Evolutionary conservation across 768 basidiomycete species (phyloP), one percentile per base, ranked within the genome.

Genomic region (Crassisporium funariophilum): DNA sequence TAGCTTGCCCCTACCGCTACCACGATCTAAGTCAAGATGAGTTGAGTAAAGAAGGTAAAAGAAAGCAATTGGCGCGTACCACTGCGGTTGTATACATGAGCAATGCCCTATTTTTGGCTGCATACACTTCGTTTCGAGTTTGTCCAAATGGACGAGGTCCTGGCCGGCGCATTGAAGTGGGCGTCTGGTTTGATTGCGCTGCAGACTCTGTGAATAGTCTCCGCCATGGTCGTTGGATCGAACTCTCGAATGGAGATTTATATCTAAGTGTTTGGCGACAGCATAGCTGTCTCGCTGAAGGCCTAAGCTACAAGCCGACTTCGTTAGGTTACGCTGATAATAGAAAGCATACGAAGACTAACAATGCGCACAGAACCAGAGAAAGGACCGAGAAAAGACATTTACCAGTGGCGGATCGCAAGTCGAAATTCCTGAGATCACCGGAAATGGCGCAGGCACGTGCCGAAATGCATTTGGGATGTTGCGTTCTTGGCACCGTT

Each of bases 1-100:
- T 99, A 99, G n/a, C 94, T 88, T 19, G 86, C 77, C 12, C 95
- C 95, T 3, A 89, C 69, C 2, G 83, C 86, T 21, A 86, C 57
- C 21, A 97, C 68, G 37, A 95, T 83, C 93, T 95, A 51, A 9
- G 8, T 29, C 3, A 4, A 16, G 15, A 27, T 20, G 39, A 36
- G 47, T 23, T 36, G 21, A 38, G 41, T 25, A 24, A n/a, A 45
- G 23, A 40, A 34, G 17, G 31, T 17, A 16, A 34, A 4, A 9
- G 40, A 35, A 31, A 12, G 27, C 35, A 17, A 35, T 37, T 16
- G 31, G 35, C 34, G 71, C 88, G 46, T 72, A 93, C 88, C 44
- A 87, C 83, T 2, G 93, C 90, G 17, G 87, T 78, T 13, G 83
- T 81, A 65, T 95, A 95, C 84, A 95, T 86, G 49, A 92, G 70